A percentile compares a stretch with the other conserved stretches of the same genome.
Conservation (phyloP, 2,329 filamentous ascomycete species). For the Daldinia eschscholtzii region DNA sequence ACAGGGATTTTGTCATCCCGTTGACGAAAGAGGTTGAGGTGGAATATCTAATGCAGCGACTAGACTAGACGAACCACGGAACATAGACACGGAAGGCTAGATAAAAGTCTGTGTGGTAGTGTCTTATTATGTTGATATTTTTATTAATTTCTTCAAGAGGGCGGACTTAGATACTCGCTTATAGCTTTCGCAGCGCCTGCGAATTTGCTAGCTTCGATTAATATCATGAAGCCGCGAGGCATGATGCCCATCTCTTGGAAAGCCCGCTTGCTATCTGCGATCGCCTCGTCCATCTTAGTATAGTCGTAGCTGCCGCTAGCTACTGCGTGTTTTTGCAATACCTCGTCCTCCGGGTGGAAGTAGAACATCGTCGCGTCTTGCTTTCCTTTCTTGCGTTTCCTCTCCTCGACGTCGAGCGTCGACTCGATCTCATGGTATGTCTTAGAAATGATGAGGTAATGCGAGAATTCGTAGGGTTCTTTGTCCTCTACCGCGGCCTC, state of each 20-base stretch:
- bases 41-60: slow-evolving; percentile 95
- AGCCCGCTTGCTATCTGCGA: slow-evolving; percentile 90
- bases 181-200: slow-evolving; percentile 81
- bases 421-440: slow-evolving; percentile 92
- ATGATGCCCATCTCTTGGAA: slow-evolving; percentile 95
- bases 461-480: slow-evolving; percentile 92
- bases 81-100: slow-evolving; percentile 13
- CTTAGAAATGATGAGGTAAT: slow-evolving; percentile 92
- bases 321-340: slow-evolving; percentile 80
- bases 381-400: slow-evolving; percentile 76
- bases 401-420: slow-evolving; percentile 76
- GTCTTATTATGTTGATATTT: slow-evolving; percentile 42
- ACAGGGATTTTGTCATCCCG: slow-evolving; percentile 92
- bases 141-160: slow-evolving; percentile 53
- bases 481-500: slow-evolving; percentile 88
- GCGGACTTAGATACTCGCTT: slow-evolving; percentile 76
- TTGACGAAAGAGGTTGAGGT: slow-evolving; percentile 99
- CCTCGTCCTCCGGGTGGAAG: slow-evolving; percentile 97
- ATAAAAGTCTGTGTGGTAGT: slow-evolving; percentile 6
- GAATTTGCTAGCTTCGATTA: slow-evolving; percentile 86
- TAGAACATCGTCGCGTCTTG: slow-evolving; percentile 78
- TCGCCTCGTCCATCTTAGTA: slow-evolving; percentile 82
- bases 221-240: slow-evolving; percentile 84
- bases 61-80: slow-evolving; percentile 61
- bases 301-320: slow-evolving; percentile 81